Evolutionary conservation across 768 basidiomycete species (phyloP), one percentile per base, ranked within the genome.

Genomic region (Calvatia gigantea): DNA sequence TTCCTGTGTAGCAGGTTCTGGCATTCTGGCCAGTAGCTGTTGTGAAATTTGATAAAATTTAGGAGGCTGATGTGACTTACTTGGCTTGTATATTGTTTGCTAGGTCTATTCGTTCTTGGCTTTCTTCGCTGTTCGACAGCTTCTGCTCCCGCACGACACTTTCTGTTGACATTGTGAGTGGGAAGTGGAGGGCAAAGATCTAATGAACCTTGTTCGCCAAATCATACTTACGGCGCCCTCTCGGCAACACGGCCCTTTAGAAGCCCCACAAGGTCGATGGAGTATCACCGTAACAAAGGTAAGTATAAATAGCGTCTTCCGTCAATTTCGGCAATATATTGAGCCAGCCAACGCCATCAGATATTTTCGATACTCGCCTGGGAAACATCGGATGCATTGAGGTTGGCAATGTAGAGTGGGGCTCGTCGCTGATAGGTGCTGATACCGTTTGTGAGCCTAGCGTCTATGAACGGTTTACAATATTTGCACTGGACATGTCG

Each of bases 1-100:
- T 78, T 32, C n/a, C 85, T 87, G 27, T 70, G 60, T n/a, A 79
- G 57, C 12, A 75, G 76, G 52, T 78, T 78, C 57, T 76, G 75
- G 12, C n/a, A 78, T 78, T 41, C 76, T 78, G 45, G 17, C 42
- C 15, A 25, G 49, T 9, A 19, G 33, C 17, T 28, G 35, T 14
- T 21, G 4, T 33, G 19, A n/a, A 25, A 6, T 32, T 33, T 32
- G 58, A 27, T 21, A n/a, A n/a, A n/a, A 28, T 23, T 31, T 21
- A 33, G 42, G 29, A 23, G 21, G 35, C 44, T 17, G 33, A 33
- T n/a, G 14, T 51, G 17, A 59, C 69, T 45, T 43, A 75, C 77
- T 61, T 71, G 31, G 77, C 75, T 65, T 76, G 74, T 5, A 72
- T 67, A 62, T 76, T 75, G 60, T 75, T 73, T 15, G 67, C 61